Percentiles rank a stretch among this genome's conserved stretches.
Conservation (phyloP, 1,284 basidiomycete species). For the Sanghuangporus sanghuang region DNA sequence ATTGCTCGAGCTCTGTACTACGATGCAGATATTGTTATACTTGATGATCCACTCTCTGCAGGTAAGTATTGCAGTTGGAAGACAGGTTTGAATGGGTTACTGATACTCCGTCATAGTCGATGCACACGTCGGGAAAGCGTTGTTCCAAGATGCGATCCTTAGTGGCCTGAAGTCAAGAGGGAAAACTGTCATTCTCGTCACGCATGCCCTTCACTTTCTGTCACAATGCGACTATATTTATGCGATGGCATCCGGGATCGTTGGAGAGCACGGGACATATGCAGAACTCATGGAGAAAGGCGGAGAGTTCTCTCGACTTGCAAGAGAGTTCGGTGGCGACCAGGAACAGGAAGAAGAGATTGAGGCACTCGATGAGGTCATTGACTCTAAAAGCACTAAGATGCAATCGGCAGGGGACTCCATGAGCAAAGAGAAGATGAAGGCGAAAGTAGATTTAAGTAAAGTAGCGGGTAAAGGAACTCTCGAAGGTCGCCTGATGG, state of each 20-base stretch:
- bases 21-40: slow-evolving; percentile 62
- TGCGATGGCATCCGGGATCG: slow-evolving; percentile 49
- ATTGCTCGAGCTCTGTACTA: slow-evolving; percentile 72
- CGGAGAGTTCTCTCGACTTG: slow-evolving; percentile 58
- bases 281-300: slow-evolving; percentile 44
- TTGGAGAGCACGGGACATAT: slow-evolving; percentile 66
- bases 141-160: slow-evolving; percentile 65
- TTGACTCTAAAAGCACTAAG: slow-evolving; percentile 17
- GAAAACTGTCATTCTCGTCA: slow-evolving; percentile 67
- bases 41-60: slow-evolving; percentile 75
- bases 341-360: slow-evolving; percentile 37
- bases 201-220: slow-evolving; percentile 71
- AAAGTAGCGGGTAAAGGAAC: slow-evolving; percentile 55
- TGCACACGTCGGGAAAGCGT: slow-evolving; percentile 63
- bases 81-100: background rate
- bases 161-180: slow-evolving; percentile 46
- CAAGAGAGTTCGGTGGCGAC: slow-evolving; percentile 60
- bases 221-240: slow-evolving; percentile 65
- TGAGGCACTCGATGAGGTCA: slow-evolving; percentile 27
- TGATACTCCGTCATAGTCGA: slow-evolving; percentile 38
- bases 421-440: slow-evolving; percentile 36
- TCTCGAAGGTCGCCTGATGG: slow-evolving; percentile 58
- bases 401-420: slow-evolving; percentile 14
- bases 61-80: slow-evolving; percentile 29
- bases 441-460: slow-evolving; percentile 32